A percentile compares a stretch with the other conserved stretches of the same genome.
phyloP scores from a whole-genome alignment of 306 rosid genomes.

The Leucaena leucocephala region DNA sequence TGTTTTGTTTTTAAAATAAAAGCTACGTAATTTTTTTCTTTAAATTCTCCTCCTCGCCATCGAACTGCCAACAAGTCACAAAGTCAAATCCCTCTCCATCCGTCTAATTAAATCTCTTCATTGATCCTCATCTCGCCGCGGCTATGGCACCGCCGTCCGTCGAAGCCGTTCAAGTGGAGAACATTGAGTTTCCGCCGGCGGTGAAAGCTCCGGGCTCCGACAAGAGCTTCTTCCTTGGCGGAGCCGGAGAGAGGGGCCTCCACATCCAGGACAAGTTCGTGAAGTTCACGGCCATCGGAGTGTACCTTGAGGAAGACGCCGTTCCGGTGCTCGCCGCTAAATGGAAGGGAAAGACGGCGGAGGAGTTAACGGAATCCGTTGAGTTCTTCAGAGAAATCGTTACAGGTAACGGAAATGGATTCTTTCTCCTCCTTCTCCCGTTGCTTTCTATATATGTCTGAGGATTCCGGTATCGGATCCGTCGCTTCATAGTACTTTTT shows the following conservation, averaged over 20 bases:
- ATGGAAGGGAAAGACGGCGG: slow-evolving; percentile 56
- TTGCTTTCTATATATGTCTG: not conserved
- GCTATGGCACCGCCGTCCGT: slow-evolving; percentile 27
- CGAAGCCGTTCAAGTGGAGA: slow-evolving; percentile 33
- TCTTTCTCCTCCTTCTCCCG: too few relatives aligned
- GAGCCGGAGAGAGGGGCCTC: slow-evolving; percentile 72
- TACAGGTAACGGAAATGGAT: slow-evolving; percentile 47
- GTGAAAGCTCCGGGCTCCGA: slow-evolving; percentile 30
- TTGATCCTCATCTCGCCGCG: not conserved
- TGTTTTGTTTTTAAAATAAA: too few relatives aligned
- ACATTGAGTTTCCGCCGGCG: slow-evolving; percentile 25
- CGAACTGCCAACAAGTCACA: not conserved
- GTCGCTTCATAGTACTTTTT: not conserved
- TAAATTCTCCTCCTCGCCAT: not conserved
- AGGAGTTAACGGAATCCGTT: slow-evolving; percentile 57
- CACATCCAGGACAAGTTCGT: slow-evolving; percentile 66
- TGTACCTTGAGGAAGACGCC: not conserved
- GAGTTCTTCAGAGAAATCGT: slow-evolving; percentile 74
- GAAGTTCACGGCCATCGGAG: slow-evolving; percentile 59
- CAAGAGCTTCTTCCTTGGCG: slow-evolving; percentile 44
- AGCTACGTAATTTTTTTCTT: not conserved
- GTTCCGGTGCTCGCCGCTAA: not conserved
- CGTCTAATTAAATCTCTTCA: too few relatives aligned
- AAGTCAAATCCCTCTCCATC: not conserved
- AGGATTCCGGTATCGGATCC: not conserved